phyloP scores from a whole-genome alignment of 176 grass and related monocot genomes.

The Miscanthus lutarioriparius region DNA sequence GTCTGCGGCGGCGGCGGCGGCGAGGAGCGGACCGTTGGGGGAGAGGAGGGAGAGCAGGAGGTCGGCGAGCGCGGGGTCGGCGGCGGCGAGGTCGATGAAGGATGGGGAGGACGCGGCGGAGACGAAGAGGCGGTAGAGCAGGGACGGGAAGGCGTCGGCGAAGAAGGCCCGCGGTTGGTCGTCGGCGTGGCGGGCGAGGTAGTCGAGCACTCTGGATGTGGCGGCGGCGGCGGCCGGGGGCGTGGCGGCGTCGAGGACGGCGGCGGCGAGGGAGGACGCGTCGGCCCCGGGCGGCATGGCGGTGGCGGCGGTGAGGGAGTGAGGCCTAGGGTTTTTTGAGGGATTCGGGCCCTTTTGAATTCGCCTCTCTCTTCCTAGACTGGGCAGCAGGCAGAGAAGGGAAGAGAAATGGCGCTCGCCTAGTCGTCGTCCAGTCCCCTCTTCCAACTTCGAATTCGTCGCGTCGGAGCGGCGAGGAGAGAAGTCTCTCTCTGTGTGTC shows the following conservation, averaged over 20 bases:
- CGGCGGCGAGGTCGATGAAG: constrained; percentile 64
- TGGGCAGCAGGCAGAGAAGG: no score
- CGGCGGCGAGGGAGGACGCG: constrained; percentile 23
- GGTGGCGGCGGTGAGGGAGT: neutral
- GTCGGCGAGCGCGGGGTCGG: constrained; percentile 5
- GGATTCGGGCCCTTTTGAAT: neutral
- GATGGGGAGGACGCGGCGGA: constrained; percentile 39
- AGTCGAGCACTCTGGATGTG: constrained; percentile 34
- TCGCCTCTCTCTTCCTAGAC: no score
- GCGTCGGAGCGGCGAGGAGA: neutral
- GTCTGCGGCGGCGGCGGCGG: constrained; percentile 57
- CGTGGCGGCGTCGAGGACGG: constrained; percentile 36
- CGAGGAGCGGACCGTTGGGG: constrained; percentile 67
- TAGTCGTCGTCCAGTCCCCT: neutral
- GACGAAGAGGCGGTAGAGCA: constrained; percentile 64
- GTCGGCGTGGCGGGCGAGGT: constrained; percentile 61
- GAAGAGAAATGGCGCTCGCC: neutral
- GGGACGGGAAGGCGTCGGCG: constrained; percentile 62
- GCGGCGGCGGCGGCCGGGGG: constrained; percentile 42
- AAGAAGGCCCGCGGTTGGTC: constrained; percentile 75
- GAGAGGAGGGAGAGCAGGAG: constrained; percentile 56
- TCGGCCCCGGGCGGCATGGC: constrained; percentile 26
- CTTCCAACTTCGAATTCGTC: neutral
- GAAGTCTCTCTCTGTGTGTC: no score
- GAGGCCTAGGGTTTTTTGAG: neutral